A percentile compares a stretch with the other conserved stretches of the same genome.
phyloP scores from a whole-genome alignment of 441 rosid genomes.

The Erysimum cheiri region DNA sequence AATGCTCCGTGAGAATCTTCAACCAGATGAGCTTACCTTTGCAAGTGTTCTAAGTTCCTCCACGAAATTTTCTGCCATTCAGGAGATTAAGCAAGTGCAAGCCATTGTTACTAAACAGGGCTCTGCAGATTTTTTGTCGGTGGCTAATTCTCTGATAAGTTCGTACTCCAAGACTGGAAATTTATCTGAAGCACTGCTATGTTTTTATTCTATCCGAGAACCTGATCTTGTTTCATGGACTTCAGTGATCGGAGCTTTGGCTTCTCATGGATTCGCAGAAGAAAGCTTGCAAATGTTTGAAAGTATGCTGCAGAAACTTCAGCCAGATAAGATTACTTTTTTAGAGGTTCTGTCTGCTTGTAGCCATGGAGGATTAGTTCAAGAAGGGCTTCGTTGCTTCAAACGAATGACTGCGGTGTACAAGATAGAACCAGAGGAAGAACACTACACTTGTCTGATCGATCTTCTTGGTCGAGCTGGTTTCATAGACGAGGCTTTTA shows the following conservation, averaged over 20 bases:
- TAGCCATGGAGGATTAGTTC: constrained; percentile 65
- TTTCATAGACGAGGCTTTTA: constrained; percentile 58
- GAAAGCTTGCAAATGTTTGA: constrained; percentile 54
- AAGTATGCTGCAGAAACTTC: constrained; percentile 52
- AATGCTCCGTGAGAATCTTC: constrained; percentile 51
- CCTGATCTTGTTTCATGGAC: constrained; percentile 73
- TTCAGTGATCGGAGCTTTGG: constrained; percentile 61
- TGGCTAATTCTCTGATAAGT: constrained; percentile 60
- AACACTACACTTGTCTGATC: constrained; percentile 64
- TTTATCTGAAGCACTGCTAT: constrained; percentile 52
- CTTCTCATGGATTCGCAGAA: constrained; percentile 61
- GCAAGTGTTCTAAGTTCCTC: constrained; percentile 66
- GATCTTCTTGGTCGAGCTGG: constrained; percentile 79
- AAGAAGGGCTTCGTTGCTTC: constrained; percentile 64
- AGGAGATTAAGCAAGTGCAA: constrained; percentile 61
- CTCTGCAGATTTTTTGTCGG: constrained; percentile 46
- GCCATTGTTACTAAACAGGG: constrained; percentile 54
- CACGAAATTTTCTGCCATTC: constrained; percentile 44
- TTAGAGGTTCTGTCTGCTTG: constrained; percentile 71
- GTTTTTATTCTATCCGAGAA: constrained; percentile 49
- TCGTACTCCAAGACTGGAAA: constrained; percentile 65
- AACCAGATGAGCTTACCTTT: constrained; percentile 64
- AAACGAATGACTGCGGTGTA: constrained; percentile 55
- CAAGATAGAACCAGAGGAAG: constrained; percentile 54
- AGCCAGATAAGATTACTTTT: constrained; percentile 66